Percentiles rank a stretch among this genome's conserved stretches.
phyloP scores from a whole-genome alignment of 306 rosid genomes.

The Ochetophila trinervis region DNA sequence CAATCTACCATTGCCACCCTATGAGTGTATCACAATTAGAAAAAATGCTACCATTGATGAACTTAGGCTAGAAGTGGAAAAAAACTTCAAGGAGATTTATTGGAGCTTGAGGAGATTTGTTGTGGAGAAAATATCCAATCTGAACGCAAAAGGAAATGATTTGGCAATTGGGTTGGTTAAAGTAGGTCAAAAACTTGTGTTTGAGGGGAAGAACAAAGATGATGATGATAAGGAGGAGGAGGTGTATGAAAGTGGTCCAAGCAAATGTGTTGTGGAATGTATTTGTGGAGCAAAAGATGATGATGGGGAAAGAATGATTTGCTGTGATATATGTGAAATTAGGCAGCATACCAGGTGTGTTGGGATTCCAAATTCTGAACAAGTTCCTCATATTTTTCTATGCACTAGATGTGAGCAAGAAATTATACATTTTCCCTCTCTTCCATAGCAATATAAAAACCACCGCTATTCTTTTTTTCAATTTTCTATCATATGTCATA shows the following conservation, averaged over 20 bases:
- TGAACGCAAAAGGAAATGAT: constrained; percentile 45
- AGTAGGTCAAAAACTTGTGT: constrained; percentile 55
- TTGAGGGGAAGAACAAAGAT: constrained; percentile 39
- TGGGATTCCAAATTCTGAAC: constrained; percentile 60
- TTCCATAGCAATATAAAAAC: constrained; percentile 23
- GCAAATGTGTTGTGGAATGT: constrained; percentile 44
- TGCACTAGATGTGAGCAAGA: constrained; percentile 76
- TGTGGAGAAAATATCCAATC: constrained; percentile 47
- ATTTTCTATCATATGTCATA: too few species aligned
- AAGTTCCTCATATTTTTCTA: constrained; percentile 67
- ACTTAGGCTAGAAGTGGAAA: constrained; percentile 62
- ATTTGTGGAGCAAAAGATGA: constrained; percentile 77
- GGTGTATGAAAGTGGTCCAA: constrained; percentile 42
- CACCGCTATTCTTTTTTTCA: too few species aligned
- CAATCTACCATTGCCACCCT: constrained; percentile 40
- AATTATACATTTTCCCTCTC: constrained; percentile 51
- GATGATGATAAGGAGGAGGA: constrained; percentile 14
- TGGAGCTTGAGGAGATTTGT: constrained; percentile 62
- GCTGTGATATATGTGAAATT: constrained; percentile 83
- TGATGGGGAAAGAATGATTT: constrained; percentile 81
- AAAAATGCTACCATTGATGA: constrained; percentile 55
- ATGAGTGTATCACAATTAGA: constrained; percentile 55
- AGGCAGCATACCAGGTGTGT: constrained; percentile 81
- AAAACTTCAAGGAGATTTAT: constrained; percentile 63
- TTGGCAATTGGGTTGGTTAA: constrained; percentile 51